These are phyloP conservation scores for Carex cristatella DNA, from an alignment of 176 grass and related monocot genomes.

Conservation along the genomic window DNA sequence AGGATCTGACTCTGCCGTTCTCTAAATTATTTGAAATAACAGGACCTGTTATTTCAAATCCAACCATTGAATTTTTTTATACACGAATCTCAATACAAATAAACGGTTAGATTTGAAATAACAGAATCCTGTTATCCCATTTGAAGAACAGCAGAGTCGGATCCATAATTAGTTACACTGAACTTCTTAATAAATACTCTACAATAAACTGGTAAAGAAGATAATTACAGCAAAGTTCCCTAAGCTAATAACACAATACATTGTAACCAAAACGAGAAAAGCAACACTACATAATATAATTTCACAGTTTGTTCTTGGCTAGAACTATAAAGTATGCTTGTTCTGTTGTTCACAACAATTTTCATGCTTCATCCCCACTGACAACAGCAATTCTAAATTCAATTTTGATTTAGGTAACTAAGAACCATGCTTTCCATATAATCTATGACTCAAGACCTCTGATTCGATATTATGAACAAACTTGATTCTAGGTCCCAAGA, in stretches of 20 bases:
- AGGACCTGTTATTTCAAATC: too few relatives aligned
- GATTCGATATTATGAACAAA: not conserved
- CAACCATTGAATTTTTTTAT: too few relatives aligned
- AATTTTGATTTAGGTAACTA: not conserved
- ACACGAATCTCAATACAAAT: too few relatives aligned
- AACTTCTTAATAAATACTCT: not conserved
- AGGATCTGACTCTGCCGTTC: too few relatives aligned
- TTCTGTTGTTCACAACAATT: not conserved
- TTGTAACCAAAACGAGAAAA: not conserved
- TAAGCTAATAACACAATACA: not conserved
- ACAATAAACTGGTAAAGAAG: not conserved
- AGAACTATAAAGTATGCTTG: not conserved
- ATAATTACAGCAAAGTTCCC: not conserved
- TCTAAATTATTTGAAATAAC: too few relatives aligned
- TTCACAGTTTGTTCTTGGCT: not conserved
- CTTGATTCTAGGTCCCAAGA: not conserved
- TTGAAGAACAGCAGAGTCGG: too few relatives aligned
- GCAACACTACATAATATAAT: not conserved
- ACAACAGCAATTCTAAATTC: not conserved
- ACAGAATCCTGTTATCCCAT: too few relatives aligned
- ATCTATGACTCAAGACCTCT: not conserved
- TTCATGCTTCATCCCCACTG: not conserved
- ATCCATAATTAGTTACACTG: not conserved
- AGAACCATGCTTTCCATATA: not conserved
- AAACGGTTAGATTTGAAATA: too few relatives aligned